Evolutionary conservation across 768 basidiomycete species (phyloP).

Genomic region (Mycena vitilis): DNA sequence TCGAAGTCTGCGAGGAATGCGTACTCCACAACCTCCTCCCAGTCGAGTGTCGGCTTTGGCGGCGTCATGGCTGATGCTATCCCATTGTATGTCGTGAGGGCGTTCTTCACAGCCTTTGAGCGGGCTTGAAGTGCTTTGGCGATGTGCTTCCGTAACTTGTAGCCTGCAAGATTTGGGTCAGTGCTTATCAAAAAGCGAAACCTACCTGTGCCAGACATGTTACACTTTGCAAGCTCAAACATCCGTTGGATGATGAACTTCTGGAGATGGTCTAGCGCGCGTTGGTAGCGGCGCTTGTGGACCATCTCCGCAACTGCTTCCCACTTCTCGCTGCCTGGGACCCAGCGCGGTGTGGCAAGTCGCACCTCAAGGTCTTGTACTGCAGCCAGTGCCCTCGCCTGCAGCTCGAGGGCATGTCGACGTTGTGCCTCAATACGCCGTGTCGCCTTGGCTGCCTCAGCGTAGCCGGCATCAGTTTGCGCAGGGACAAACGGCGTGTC

Average conservation of each 20-base stretch:
- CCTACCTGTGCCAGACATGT: conserved; percentile 42
- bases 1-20: conserved; percentile 40
- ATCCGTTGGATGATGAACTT: conserved; percentile 33
- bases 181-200: neutral
- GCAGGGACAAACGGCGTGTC: neutral
- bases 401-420: conserved; percentile 7
- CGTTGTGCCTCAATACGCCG: neutral
- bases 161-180: conserved; percentile 36
- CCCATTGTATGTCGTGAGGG: conserved; percentile 29
- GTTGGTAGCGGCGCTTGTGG: conserved; percentile 10
- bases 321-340: conserved; percentile 3
- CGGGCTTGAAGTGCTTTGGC: conserved; percentile 35
- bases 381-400: conserved; percentile 1
- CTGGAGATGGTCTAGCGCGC: conserved; percentile 33
- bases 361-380: conserved; percentile 23
- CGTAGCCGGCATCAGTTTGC: neutral
- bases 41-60: conserved; percentile 23
- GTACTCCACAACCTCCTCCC: conserved; percentile 42
- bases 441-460: neutral
- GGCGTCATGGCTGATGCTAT: conserved; percentile 18
- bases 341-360: conserved; percentile 15
- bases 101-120: conserved; percentile 34
- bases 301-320: neutral
- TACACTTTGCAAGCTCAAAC: conserved; percentile 39
- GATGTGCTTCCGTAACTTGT: conserved; percentile 40